Evolutionary conservation across 2,329 filamentous ascomycete genomes (phyloP), one percentile per base, ranked within the genome.

Genomic region (Aureobasidium sp.): DNA sequence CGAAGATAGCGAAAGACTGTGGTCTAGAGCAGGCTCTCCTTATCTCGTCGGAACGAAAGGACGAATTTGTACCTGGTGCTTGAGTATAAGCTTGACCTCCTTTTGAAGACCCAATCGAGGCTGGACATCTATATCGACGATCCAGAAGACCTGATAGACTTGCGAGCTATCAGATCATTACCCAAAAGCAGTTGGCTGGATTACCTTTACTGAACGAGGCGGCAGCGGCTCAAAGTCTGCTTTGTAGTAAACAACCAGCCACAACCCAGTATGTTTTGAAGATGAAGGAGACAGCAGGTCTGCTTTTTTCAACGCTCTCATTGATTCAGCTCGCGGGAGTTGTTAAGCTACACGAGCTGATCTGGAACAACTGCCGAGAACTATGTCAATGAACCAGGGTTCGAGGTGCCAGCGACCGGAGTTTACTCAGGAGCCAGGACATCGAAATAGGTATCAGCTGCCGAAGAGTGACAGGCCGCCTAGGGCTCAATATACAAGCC

Each of bases 1-100:
- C 48, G 17, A 62, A 62, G 34, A 62, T 62, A 20, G 48, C 50
- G 5, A 37, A 62, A 50, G 60, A 62, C 1, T 55, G 41, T 27
- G 60, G 60, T 9, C 34, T 62, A 3, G 50, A 62, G 17, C 60
- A 62, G 29, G 60, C 60, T 27, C 48, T 53, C 8, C 23, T 62
- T 20, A 23, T 62, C 7, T 13, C 39, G 6, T 17, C 51, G 10
- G 41, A 62, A 7, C 1, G 15, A 20, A 62, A 56, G n/a, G 23
- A 48, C 9, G 32, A 37, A 23, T 37, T 42, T 8, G 13, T 60
- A n/a, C 41, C 53, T 34, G 2, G 12, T 13, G 6, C 32, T n/a
- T 57, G 53, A 51, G 26, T 12, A 52, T 6, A 23, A 10, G 10
- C 13, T 23, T 15, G 29, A 8, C 26, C 29, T 20, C 3, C 9